A percentile compares a stretch with the other conserved stretches of the same genome.
These are phyloP conservation scores for Durusdinium trenchii DNA, from an alignment of 73 alveolate genomes.

Conservation along the genomic window DNA sequence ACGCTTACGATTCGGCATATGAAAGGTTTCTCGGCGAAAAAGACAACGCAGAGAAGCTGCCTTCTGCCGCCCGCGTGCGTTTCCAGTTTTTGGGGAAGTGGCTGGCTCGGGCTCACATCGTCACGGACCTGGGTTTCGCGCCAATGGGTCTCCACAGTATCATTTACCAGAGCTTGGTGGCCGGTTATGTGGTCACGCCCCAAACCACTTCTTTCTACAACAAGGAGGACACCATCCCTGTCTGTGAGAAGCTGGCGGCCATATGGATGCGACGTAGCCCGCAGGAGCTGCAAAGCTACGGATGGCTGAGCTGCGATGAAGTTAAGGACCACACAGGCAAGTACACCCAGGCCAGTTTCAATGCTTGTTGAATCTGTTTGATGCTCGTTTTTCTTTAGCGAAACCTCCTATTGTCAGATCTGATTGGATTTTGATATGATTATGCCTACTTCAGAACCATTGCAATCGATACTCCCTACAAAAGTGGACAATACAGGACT, in stretches of 20 bases:
- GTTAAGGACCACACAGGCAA: neutral
- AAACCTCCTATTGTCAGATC: too few species aligned
- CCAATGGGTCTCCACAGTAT: neutral
- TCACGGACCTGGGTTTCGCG: neutral
- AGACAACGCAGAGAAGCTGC: too few species aligned
- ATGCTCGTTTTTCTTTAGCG: too few species aligned
- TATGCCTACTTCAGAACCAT: too few species aligned
- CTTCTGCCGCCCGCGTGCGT: neutral
- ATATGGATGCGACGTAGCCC: neutral
- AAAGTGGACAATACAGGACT: too few species aligned
- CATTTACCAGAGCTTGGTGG: slow-evolving; percentile 22
- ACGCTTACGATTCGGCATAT: neutral
- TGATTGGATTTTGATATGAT: too few species aligned
- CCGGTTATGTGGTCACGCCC: neutral
- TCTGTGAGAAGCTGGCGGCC: slow-evolving; percentile 34
- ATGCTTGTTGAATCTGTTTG: too few species aligned
- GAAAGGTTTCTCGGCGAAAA: neutral
- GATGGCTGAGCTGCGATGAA: slow-evolving; percentile 1
- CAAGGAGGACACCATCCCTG: slow-evolving; percentile 10
- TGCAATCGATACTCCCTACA: too few species aligned
- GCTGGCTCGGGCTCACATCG: slow-evolving; percentile 18
- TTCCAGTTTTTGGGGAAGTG: slow-evolving; percentile 34
- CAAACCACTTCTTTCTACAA: neutral
- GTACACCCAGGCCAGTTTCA: neutral
- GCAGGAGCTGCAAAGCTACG: slow-evolving; percentile 25